phyloP scores from a whole-genome alignment of 495 filamentous ascomycete species.

The Tirmania nivea region DNA sequence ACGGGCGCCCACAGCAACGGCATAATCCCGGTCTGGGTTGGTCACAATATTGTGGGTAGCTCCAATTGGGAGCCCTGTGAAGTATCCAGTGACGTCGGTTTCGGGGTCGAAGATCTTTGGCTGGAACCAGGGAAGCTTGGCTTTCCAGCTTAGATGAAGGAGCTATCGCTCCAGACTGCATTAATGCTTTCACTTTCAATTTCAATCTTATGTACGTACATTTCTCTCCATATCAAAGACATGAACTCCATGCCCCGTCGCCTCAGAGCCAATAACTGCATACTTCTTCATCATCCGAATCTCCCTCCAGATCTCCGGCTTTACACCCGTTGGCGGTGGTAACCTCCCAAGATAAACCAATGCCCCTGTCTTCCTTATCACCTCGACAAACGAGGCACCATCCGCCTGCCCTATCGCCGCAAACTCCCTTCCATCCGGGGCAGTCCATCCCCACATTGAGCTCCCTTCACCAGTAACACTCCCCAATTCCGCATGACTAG shows the following conservation, averaged over 20 bases:
- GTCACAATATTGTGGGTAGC: slow-evolving; percentile 31
- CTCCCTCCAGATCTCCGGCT: slow-evolving; percentile 27
- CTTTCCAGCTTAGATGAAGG: not conserved
- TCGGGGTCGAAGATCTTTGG: slow-evolving; percentile 21
- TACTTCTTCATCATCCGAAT: slow-evolving; percentile 27
- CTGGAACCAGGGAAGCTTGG: not conserved
- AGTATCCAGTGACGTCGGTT: slow-evolving; percentile 20
- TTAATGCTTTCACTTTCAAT: not conserved
- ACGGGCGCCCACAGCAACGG: slow-evolving; percentile 29
- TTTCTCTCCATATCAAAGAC: slow-evolving; percentile 28
- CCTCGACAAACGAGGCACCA: slow-evolving; percentile 35
- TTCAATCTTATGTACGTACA: not conserved
- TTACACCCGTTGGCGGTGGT: slow-evolving; percentile 24
- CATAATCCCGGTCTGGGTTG: slow-evolving; percentile 30
- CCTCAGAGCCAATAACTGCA: slow-evolving; percentile 30
- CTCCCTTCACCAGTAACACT: slow-evolving; percentile 23
- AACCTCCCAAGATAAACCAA: slow-evolving; percentile 34
- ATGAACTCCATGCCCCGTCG: slow-evolving; percentile 28
- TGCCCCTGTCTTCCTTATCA: slow-evolving; percentile 25
- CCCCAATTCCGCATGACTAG: slow-evolving; percentile 29
- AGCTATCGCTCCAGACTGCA: not conserved
- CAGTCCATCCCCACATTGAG: slow-evolving; percentile 33
- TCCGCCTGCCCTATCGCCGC: slow-evolving; percentile 35
- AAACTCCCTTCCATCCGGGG: slow-evolving; percentile 33
- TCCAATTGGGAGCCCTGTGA: slow-evolving; percentile 24